Evolutionary conservation across 129 eudicot species (phyloP), one percentile per base, ranked within the genome.

Genomic region (Ambrosia trifida): DNA sequence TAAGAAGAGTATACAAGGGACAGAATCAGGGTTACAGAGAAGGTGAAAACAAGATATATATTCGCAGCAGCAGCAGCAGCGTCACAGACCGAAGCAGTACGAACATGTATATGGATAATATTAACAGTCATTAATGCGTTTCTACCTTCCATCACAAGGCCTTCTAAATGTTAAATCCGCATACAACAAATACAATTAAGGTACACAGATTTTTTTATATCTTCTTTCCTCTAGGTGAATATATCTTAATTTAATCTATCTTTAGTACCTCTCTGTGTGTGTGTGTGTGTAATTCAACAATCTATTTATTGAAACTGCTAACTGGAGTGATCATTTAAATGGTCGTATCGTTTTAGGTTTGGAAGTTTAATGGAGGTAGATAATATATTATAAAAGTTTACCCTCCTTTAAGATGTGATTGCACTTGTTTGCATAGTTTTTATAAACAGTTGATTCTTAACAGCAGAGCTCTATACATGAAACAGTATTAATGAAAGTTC

Each of bases 71-170:
- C 49, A 60, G 44, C 66, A 41, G 12, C n/a, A n/a, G n/a, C n/a
- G 28, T 38, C 38, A 46, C 62, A 68, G 52, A 44, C 11, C 16
- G 65, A 41, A 53, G 69, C 81, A 77, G 66, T 64, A 77, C 71
- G 57, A 65, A 69, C 3, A 0, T 69, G 66, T 77, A 24, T 31
- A 3, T 7, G 31, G 71, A 69, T 56, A 58, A 74, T 6, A 40
- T 40, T 40, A 77, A 10, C 0, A 60, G 2, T 70, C 70, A 47
- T 77, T 38, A 77, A 69, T 69, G 81, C 81, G 31, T 77, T 50
- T 75, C 60, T 35, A 68, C 75, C 60, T 35, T 59, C 16, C 81
- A 47, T 69, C 69, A 36, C 59, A 30, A 73, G 17, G 11, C 12
- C 56, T 69, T 69, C 7, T 30, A 36, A 61, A 24, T 47, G 64